Evolutionary conservation across 2,329 filamentous ascomycete species (phyloP), one percentile per base, ranked within the genome.

Genomic region (Botrytis pseudocinerea): DNA sequence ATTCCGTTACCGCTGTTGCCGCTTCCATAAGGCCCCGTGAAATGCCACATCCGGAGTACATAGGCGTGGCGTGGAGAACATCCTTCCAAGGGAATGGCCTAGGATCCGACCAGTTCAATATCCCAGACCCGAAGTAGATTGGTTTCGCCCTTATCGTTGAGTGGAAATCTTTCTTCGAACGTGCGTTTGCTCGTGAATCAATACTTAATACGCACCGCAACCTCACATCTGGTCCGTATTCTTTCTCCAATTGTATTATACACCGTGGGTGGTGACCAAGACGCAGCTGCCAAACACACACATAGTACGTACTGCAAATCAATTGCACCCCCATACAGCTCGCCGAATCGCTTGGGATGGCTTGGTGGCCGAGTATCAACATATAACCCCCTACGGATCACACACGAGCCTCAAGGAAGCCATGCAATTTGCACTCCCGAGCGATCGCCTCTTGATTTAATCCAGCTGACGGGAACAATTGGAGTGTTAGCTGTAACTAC

Each of bases 141-240:
- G 48, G 25, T 57, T 54, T 68, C 65, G 65, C 65, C 38, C 46
- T 68, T 68, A 57, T 68, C 64, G 48, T 68, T 57, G 65, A 48
- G 18, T 38, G 64, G 64, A 54, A 68, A 42, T 54, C 46, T 40
- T 57, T 57, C 48, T 32, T 68, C 48, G 48, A 68, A 68, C 42
- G 63, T 65, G 63, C 63, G 44, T 65, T n/a, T 65, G 10, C 20
- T 28, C 44, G 62, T 48, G 28, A 48, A 66, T 66, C 46, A 66
- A 40, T 54, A 66, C 35, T 66, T 51, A 28, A 68, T 18, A 68
- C 54, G 46, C 64, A 57, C 64, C 46, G 35, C 48, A 68, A 51
- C 48, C 65, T 42, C 54, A 32, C 32, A 28, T 22, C 35, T 28
- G 46, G 35, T 32, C n/a, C 18, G 38, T 40, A 42, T 28, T 42